Evolutionary conservation across 2,329 filamentous ascomycete species (phyloP).

Genomic region (Tetracladium maxilliforme): DNA sequence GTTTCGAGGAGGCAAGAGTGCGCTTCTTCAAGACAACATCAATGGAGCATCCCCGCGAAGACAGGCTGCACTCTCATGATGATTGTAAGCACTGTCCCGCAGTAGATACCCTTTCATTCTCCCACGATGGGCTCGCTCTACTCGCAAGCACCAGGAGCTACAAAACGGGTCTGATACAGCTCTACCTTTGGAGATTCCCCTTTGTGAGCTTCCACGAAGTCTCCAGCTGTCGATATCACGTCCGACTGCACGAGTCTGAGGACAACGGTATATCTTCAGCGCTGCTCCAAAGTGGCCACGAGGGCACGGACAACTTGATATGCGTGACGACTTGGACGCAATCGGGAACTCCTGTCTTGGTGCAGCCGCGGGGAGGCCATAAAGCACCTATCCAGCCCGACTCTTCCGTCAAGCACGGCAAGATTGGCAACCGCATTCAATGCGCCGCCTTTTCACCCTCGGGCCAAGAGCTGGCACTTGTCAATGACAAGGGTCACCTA

Average conservation of each 20-base stretch:
- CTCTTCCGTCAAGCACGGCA: slow-evolving; percentile 12
- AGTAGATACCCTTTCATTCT: slow-evolving; percentile 23
- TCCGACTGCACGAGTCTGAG: slow-evolving; percentile 23
- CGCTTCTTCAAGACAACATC: slow-evolving; percentile 21
- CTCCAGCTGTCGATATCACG: slow-evolving; percentile 18
- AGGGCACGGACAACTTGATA: slow-evolving; percentile 18
- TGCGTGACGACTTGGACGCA: slow-evolving; percentile 26
- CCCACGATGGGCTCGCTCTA: slow-evolving; percentile 21
- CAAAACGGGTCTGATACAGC: slow-evolving; percentile 20
- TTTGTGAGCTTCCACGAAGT: slow-evolving; percentile 20
- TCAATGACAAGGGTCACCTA: slow-evolving; percentile 23
- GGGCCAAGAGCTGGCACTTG: slow-evolving; percentile 20
- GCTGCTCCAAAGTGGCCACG: slow-evolving; percentile 16
- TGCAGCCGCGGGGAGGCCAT: slow-evolving; percentile 21
- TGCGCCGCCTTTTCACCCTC: slow-evolving; percentile 21
- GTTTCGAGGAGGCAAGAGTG: slow-evolving; percentile 22
- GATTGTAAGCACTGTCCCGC: slow-evolving; percentile 19
- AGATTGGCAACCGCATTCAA: slow-evolving; percentile 22
- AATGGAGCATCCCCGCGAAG: slow-evolving; percentile 18
- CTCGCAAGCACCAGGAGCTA: slow-evolving; percentile 19
- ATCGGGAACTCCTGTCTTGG: slow-evolving; percentile 21
- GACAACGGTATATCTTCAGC: slow-evolving; percentile 22
- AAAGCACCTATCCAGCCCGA: slow-evolving; percentile 18
- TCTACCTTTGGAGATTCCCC: slow-evolving; percentile 21
- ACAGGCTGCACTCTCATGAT: slow-evolving; percentile 20